Evolutionary conservation across 1,139 yeast genomes (phyloP), one percentile per base, ranked within the genome.

Genomic region (Tardiomyces blankii): DNA sequence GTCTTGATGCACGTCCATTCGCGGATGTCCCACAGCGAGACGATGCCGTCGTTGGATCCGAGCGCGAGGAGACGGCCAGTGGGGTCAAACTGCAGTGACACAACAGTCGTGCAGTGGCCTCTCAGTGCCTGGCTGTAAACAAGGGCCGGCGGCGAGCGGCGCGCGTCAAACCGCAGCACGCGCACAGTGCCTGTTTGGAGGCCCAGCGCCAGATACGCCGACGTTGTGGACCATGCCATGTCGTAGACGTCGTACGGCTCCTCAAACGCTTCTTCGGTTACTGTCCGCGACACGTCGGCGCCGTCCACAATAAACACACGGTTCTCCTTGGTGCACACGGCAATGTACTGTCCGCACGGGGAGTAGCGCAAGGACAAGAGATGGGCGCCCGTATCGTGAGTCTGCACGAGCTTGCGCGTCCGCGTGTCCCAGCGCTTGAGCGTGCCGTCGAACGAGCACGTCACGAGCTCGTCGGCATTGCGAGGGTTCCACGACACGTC

Each of bases 31-130:
- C 88, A 83, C 12, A 80, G 45, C 21, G 80, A 71, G n/a, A 82
- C 73, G 28, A 78, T 72, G 6, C 91, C 91, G 55, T 83, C 91
- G 45, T 74, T 73, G n/a, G 83, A 71, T 0, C 87, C 91, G 2
- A 74, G 74, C 1, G 76, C 74, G 12, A 82, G 53, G 53, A 63
- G 75, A 19, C 64, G 57, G 0, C 86, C 91, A 46, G 70, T 58
- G 1, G 85, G 82, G 54, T 81, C 88, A 46, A 80, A 65, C 9
- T 67, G 66, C 11, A 80, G 51, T 40, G 74, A 60, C 2, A 77
- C 73, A 1, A 77, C 71, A 0, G 80, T 65, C 1, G 82, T 73
- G 40, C 80, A 67, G 55, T 81, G 85, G 4, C 78, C 75, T 12
- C 65, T 58, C 42, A 72, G 56, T 1, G 62, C 61, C 5, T 61